These are phyloP conservation scores for Botrytis deweyae DNA, from an alignment of 2,329 filamentous ascomycete species.

Conservation along the genomic window DNA sequence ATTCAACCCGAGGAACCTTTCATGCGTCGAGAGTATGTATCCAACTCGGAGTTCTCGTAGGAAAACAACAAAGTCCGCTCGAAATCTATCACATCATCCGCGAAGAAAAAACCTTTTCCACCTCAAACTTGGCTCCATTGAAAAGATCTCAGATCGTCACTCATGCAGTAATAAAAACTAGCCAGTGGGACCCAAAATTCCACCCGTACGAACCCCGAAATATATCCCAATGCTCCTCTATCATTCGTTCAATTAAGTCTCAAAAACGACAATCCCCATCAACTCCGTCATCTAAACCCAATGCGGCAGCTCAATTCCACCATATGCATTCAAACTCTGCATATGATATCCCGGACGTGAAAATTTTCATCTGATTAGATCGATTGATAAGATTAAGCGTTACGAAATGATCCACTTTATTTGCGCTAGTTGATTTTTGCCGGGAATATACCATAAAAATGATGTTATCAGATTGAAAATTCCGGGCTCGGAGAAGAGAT, in stretches of 20 bases:
- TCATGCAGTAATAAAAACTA: background rate
- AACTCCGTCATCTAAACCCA: background rate
- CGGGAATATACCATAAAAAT: background rate
- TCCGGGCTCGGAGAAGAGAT: background rate
- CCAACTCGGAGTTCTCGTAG: background rate
- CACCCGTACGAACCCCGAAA: background rate
- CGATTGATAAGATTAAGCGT: constrained; percentile 22
- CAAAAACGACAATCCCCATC: background rate
- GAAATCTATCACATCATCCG: background rate
- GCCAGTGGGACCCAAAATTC: background rate
- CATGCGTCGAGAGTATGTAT: background rate
- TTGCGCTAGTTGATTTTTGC: background rate
- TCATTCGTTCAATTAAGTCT: background rate
- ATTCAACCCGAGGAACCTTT: background rate
- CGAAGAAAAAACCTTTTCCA: background rate
- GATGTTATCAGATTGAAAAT: constrained; percentile 10
- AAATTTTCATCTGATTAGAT: constrained; percentile 24
- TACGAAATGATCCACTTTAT: background rate
- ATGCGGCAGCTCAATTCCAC: background rate
- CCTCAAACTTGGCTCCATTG: background rate
- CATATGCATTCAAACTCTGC: background rate
- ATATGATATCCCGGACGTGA: background rate
- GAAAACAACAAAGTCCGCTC: background rate
- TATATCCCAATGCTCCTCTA: background rate
- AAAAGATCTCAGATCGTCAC: background rate